Percentiles rank a stretch among this genome's conserved stretches.
Conservation (phyloP, 345 rosid species). For the Sonneratia alba region DNA sequence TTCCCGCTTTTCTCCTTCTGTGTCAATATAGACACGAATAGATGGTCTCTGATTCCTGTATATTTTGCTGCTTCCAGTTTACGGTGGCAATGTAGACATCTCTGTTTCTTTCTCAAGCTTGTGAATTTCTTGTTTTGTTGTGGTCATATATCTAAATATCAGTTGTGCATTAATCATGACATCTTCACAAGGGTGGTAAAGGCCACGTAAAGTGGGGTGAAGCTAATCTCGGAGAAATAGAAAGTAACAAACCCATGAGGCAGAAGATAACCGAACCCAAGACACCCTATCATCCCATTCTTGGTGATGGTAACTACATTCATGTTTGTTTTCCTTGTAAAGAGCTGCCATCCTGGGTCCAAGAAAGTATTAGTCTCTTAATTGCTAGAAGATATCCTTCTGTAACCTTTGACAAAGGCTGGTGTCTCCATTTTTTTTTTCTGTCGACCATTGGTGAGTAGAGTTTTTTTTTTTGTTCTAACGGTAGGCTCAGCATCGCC, state of each 20-base stretch:
- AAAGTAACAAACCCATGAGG: slow-evolving; percentile 89
- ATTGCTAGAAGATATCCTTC: no score
- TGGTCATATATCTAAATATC: not conserved
- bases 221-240: slow-evolving; percentile 74
- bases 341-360: slow-evolving; percentile 4
- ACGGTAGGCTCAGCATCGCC: no score
- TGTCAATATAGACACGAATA: no score
- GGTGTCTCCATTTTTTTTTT: no score
- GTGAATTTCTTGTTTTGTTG: not conserved
- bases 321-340: slow-evolving; percentile 3
- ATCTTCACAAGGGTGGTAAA: slow-evolving; percentile 20
- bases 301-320: slow-evolving; percentile 56
- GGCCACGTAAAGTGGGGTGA: slow-evolving; percentile 85
- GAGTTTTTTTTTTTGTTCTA: no score
- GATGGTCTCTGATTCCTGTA: not conserved
- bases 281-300: slow-evolving; percentile 91
- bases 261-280: slow-evolving; percentile 98
- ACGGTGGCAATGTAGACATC: no score
- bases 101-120: not conserved
- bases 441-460: no score
- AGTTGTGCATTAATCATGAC: not conserved
- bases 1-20: not conserved
- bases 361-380: not conserved
- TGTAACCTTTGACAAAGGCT: no score
- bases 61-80: no score